Evolutionary conservation across 2,329 filamentous ascomycete species (phyloP).

Genomic region (Cercospora nicotianae): DNA sequence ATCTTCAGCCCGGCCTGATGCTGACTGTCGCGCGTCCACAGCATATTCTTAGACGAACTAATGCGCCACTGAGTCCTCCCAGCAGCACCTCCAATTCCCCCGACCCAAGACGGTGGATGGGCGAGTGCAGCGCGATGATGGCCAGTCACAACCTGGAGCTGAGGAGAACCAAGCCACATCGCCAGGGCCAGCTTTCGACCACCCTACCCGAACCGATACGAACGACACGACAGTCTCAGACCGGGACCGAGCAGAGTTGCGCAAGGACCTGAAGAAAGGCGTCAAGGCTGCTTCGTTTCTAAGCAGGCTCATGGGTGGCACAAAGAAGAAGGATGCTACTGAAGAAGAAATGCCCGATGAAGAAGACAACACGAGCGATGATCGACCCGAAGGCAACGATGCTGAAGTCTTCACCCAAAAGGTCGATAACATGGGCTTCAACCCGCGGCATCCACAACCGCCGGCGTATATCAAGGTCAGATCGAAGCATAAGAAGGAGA

Average conservation of each 20-base stretch:
- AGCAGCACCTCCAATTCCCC: slow-evolving; percentile 28
- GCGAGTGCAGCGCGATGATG: slow-evolving; percentile 25
- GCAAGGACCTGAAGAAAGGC: slow-evolving; percentile 60
- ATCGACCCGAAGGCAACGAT: slow-evolving; percentile 75
- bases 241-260: slow-evolving; percentile 13
- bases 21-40: slow-evolving; percentile 34
- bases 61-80: slow-evolving; percentile 53
- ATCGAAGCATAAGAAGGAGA: slow-evolving; percentile 74
- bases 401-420: slow-evolving; percentile 78
- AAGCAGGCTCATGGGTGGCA: slow-evolving; percentile 74
- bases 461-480: slow-evolving; percentile 88
- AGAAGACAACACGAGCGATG: slow-evolving; percentile 64
- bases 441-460: slow-evolving; percentile 83
- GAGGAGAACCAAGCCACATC: slow-evolving; percentile 19
- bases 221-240: slow-evolving; percentile 21
- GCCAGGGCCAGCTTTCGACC: slow-evolving; percentile 21
- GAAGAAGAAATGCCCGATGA: slow-evolving; percentile 47
- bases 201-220: slow-evolving; percentile 27
- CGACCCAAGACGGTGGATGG: slow-evolving; percentile 42
- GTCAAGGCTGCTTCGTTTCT: slow-evolving; percentile 91
- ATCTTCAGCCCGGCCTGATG: slow-evolving; percentile 11
- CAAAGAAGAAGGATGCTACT: slow-evolving; percentile 58
- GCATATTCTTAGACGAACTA: slow-evolving; percentile 65
- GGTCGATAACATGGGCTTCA: slow-evolving; percentile 70
- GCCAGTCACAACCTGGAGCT: slow-evolving; percentile 14